Evolutionary conservation across 2,329 filamentous ascomycete genomes (phyloP).

Genomic region (Elsinoe ampelina): DNA sequence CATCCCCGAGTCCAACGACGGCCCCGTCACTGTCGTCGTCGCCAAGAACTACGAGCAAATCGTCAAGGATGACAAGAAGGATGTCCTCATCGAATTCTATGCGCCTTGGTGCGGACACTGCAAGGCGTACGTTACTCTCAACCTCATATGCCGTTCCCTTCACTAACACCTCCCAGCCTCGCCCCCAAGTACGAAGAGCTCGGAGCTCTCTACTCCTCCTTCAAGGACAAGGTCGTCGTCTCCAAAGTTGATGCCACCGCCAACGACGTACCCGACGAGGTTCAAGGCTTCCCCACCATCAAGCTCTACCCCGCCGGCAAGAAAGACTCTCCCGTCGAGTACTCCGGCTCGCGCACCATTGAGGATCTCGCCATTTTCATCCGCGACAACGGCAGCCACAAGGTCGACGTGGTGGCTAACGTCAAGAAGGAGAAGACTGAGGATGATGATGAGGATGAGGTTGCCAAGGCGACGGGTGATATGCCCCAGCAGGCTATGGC

Average conservation of each 20-base stretch:
- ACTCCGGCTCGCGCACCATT: slow-evolving; percentile 76
- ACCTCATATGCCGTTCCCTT: background rate
- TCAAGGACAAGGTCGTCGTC: slow-evolving; percentile 53
- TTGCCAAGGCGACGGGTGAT: slow-evolving; percentile 37
- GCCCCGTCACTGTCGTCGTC: slow-evolving; percentile 77
- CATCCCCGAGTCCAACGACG: slow-evolving; percentile 86
- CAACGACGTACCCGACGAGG: slow-evolving; percentile 96
- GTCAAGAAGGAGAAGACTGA: slow-evolving; percentile 33
- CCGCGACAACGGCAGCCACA: slow-evolving; percentile 88
- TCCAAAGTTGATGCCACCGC: slow-evolving; percentile 90
- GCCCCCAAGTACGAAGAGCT: slow-evolving; percentile 61
- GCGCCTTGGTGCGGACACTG: slow-evolving; percentile 73
- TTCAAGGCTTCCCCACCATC: slow-evolving; percentile 97
- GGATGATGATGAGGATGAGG: slow-evolving; percentile 39
- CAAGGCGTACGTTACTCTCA: slow-evolving; percentile 45
- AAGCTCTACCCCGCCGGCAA: slow-evolving; percentile 89
- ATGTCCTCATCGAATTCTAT: slow-evolving; percentile 97
- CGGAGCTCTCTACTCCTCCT: slow-evolving; percentile 45
- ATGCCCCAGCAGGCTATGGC: slow-evolving; percentile 38
- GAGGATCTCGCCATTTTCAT: slow-evolving; percentile 90
- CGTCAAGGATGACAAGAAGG: slow-evolving; percentile 88
- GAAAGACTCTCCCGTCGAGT: slow-evolving; percentile 78
- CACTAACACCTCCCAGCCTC: slow-evolving; percentile 33
- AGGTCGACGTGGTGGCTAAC: slow-evolving; percentile 54
- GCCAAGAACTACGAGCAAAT: slow-evolving; percentile 89